A percentile compares a stretch with the other conserved stretches of the same genome.
phyloP scores from a whole-genome alignment of 2,329 filamentous ascomycete species.

The Epichloe sylvatica region DNA sequence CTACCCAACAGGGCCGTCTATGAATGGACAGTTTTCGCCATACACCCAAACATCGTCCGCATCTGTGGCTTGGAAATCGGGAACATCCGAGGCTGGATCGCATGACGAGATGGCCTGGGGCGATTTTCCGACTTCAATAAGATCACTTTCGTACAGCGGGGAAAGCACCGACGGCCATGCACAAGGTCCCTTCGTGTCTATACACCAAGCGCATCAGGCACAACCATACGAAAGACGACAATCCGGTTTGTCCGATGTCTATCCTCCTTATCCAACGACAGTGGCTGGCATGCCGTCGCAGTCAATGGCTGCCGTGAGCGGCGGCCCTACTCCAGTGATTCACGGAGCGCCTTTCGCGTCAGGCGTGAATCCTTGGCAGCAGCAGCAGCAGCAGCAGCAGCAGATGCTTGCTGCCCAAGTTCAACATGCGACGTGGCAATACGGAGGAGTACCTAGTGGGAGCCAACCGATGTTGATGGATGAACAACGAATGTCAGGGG shows the following conservation, averaged over 20 bases:
- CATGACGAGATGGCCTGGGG: conserved; percentile 34
- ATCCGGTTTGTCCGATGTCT: conserved; percentile 30
- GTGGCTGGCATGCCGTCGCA: conserved; percentile 23
- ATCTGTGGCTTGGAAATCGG: conserved; percentile 28
- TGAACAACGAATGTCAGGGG: conserved; percentile 6
- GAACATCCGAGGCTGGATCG: conserved; percentile 21
- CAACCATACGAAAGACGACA: conserved; percentile 30
- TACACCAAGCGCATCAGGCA: conserved; percentile 23
- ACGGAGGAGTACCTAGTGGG: conserved; percentile 14
- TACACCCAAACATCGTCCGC: conserved; percentile 30
- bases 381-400: conserved; percentile 20
- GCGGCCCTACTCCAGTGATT: conserved; percentile 19
- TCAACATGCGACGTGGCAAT: conserved; percentile 20
- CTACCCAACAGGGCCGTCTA: conserved; percentile 35
- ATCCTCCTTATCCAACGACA: conserved; percentile 25
- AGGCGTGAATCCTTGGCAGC: conserved; percentile 30
- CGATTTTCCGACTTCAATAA: conserved; percentile 26
- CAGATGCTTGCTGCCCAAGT: conserved; percentile 13
- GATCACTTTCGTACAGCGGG: conserved; percentile 36
- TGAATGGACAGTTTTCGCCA: conserved; percentile 35
- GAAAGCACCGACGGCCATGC: conserved; percentile 24
- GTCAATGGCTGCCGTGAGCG: conserved; percentile 19
- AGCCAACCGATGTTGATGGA: conserved; percentile 7
- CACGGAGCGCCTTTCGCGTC: conserved; percentile 17
- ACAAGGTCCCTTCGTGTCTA: conserved; percentile 25